Evolutionary conservation across 768 basidiomycete genomes (phyloP).

Genomic region (Lenzites betulinus): DNA sequence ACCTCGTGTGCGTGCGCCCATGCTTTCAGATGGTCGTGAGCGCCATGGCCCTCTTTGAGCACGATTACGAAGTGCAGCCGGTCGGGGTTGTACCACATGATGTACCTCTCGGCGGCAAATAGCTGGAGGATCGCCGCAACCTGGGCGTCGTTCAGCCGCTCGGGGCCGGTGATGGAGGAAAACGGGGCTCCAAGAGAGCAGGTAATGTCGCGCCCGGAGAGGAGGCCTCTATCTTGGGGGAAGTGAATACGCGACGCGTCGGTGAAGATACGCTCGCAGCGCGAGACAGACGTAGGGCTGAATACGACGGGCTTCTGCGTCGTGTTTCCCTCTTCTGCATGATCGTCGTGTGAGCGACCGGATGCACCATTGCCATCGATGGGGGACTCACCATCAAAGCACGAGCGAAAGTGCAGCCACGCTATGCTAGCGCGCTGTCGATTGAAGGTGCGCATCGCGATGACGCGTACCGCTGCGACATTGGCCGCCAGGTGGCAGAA

Average conservation of each 20-base stretch:
- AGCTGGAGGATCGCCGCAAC: slow-evolving; percentile 37
- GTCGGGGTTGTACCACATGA: slow-evolving; percentile 50
- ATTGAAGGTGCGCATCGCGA: slow-evolving; percentile 60
- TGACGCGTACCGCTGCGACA: slow-evolving; percentile 58
- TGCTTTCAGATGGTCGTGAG: slow-evolving; percentile 54
- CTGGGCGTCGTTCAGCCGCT: slow-evolving; percentile 17
- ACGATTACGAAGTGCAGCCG: slow-evolving; percentile 41
- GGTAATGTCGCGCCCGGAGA: background rate
- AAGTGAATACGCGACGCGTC: slow-evolving; percentile 7
- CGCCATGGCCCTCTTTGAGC: slow-evolving; percentile 51
- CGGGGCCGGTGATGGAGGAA: background rate
- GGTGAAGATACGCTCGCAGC: slow-evolving; percentile 19
- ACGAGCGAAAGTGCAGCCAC: slow-evolving; percentile 46
- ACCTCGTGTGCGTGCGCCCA: slow-evolving; percentile 44
- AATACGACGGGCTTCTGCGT: background rate
- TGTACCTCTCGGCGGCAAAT: slow-evolving; percentile 49
- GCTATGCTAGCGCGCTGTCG: slow-evolving; percentile 56
- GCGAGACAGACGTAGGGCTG: background rate
- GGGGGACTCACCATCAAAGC: slow-evolving; percentile 5
- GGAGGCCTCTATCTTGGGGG: background rate
- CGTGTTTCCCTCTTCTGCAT: slow-evolving; percentile 28
- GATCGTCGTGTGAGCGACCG: slow-evolving; percentile 1
- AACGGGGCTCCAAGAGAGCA: slow-evolving; percentile 18
- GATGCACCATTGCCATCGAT: background rate
- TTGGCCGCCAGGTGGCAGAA: slow-evolving; percentile 58